Conservation (phyloP, 805 yeast species). For the Cyberlindnera euphorbiae region DNA sequence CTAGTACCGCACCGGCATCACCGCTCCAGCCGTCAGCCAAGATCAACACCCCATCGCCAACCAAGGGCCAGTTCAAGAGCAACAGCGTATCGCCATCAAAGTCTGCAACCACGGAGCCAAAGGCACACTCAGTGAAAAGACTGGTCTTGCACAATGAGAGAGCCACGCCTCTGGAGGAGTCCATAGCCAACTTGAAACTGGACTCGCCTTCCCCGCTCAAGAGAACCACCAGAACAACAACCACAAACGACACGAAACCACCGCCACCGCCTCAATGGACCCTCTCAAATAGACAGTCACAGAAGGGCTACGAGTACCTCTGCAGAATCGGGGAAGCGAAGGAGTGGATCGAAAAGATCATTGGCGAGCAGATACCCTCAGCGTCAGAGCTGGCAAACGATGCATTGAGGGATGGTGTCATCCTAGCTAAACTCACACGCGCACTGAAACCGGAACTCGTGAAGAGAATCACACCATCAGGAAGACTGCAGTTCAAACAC, state of each 20-base stretch:
- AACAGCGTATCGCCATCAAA: too few species aligned
- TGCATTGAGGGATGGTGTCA: conserved; percentile 77
- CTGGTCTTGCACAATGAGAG: conserved; percentile 11
- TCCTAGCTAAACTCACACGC: conserved; percentile 73
- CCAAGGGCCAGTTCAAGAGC: conserved; percentile 2
- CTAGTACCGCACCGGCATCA: neutral
- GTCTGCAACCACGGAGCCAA: too few species aligned
- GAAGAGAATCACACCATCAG: conserved; percentile 47
- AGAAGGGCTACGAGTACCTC: conserved; percentile 68
- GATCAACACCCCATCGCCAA: conserved; percentile 11
- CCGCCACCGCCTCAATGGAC: conserved; percentile 17
- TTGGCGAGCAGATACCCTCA: conserved; percentile 52
- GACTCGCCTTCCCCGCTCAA: conserved; percentile 26
- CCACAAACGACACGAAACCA: neutral
- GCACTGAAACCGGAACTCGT: conserved; percentile 64
- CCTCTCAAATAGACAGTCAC: conserved; percentile 11
- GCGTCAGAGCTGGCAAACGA: conserved; percentile 53
- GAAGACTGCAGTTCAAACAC: conserved; percentile 77
- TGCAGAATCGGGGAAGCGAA: conserved; percentile 82
- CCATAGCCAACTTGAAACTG: conserved; percentile 20
- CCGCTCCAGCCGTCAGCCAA: conserved; percentile 20
- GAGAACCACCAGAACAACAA: conserved; percentile 8
- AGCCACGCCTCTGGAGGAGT: conserved; percentile 14
- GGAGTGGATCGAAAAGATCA: conserved; percentile 66
- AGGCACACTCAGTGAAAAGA: conserved; percentile 7